These are phyloP conservation scores for Pseudogymnoascus sp. DNA, from an alignment of 2,329 filamentous ascomycete genomes.

Conservation along the genomic window DNA sequence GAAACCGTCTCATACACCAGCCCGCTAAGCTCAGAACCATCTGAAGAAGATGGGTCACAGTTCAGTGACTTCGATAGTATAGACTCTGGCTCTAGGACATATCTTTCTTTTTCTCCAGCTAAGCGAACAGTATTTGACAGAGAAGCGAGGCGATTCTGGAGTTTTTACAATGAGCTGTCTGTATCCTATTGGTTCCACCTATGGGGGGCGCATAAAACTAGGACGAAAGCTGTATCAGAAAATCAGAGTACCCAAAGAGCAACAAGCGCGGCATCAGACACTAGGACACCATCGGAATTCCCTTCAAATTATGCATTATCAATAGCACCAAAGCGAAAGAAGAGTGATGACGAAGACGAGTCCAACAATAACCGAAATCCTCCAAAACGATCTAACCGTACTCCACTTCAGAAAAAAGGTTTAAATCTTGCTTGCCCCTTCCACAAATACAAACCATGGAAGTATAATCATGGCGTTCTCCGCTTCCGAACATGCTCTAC, in stretches of 20 bases:
- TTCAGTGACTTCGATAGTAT: neutral
- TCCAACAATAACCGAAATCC: neutral
- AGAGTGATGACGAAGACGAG: neutral
- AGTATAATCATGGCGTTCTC: neutral
- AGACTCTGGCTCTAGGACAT: neutral
- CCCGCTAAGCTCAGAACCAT: neutral
- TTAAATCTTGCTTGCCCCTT: neutral
- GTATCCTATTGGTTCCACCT: neutral
- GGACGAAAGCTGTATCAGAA: neutral
- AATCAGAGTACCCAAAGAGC: neutral
- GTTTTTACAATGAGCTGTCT: neutral
- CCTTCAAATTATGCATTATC: neutral
- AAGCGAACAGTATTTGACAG: neutral
- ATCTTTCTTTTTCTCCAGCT: neutral
- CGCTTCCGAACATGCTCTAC: constrained; percentile 2
- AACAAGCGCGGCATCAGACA: neutral
- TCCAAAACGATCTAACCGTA: neutral
- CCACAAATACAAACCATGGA: neutral
- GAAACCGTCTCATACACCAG: neutral
- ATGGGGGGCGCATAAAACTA: neutral
- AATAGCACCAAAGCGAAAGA: neutral
- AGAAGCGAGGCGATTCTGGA: neutral
- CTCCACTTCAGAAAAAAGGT: neutral
- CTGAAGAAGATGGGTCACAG: neutral
- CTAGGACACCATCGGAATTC: neutral